Evolutionary conservation across 208 protist species (phyloP).

Genomic region (Leishmania tropica): DNA sequence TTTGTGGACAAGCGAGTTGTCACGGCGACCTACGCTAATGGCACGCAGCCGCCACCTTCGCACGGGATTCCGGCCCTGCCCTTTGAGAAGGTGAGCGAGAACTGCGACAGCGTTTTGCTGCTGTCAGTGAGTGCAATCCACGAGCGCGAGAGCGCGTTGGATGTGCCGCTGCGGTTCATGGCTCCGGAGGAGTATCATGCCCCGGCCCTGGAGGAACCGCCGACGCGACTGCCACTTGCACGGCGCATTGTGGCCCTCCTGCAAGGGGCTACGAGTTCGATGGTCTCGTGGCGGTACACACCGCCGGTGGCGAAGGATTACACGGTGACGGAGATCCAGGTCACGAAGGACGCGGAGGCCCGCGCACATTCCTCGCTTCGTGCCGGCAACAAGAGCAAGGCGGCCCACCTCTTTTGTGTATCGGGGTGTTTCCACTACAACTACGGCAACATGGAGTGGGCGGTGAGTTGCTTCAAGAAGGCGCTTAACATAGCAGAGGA

Average conservation of each 20-base stretch:
- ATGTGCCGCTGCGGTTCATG: constrained; percentile 81
- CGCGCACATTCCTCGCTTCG: constrained; percentile 68
- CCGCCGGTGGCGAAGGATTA: constrained; percentile 14
- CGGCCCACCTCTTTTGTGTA: constrained; percentile 56
- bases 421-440: constrained; percentile 84
- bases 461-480: constrained; percentile 54
- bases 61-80: constrained; percentile 63
- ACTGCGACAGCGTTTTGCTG: constrained; percentile 57
- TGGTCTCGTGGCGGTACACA: constrained; percentile 43
- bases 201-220: constrained; percentile 72
- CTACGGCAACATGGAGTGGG: constrained; percentile 76
- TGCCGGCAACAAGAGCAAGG: constrained; percentile 47
- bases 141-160: constrained; percentile 64
- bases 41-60: constrained; percentile 35
- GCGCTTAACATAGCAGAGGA: constrained; percentile 61
- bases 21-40: constrained; percentile 25
- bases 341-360: constrained; percentile 62
- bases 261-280: constrained; percentile 66
- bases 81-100: constrained; percentile 48
- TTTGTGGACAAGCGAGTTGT: constrained; percentile 55
- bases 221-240: constrained; percentile 54
- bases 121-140: constrained; percentile 51
- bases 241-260: constrained; percentile 71
- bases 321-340: constrained; percentile 44
- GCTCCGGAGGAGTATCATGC: constrained; percentile 73